Evolutionary conservation across 139 green algal species (phyloP).

Genomic region (Haematococcus lacustris): DNA sequence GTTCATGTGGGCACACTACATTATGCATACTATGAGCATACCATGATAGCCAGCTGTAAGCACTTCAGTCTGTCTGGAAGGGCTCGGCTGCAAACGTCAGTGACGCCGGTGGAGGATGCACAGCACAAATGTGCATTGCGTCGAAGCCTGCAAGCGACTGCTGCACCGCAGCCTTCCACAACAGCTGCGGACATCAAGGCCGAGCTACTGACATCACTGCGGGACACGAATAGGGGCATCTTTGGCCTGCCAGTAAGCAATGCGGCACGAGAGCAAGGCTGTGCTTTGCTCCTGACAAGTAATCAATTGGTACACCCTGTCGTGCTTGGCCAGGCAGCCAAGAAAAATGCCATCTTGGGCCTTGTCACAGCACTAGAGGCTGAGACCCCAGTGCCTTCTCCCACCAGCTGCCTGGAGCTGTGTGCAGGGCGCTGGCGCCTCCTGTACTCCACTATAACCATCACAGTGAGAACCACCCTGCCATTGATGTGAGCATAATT

Average conservation of each 20-base stretch:
- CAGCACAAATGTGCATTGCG: too few relatives aligned
- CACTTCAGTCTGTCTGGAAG: too few relatives aligned
- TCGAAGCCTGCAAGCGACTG: too few relatives aligned
- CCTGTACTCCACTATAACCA: constrained; percentile 74
- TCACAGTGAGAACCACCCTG: constrained; percentile 57
- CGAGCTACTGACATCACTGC: constrained; percentile 18
- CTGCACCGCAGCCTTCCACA: too few relatives aligned
- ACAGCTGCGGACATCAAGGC: constrained; percentile 29
- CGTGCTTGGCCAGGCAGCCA: constrained; percentile 48
- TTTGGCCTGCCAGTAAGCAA: constrained; percentile 25
- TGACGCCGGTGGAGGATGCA: too few relatives aligned
- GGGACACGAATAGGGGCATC: constrained; percentile 45
- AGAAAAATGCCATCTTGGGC: constrained; percentile 29
- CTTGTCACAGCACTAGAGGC: constrained; percentile 48
- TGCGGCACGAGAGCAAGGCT: not conserved
- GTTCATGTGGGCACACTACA: too few relatives aligned
- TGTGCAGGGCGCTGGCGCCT: constrained; percentile 61
- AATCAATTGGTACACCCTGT: too few relatives aligned
- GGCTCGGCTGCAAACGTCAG: too few relatives aligned
- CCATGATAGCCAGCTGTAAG: too few relatives aligned
- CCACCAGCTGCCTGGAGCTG: constrained; percentile 32
- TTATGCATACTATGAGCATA: too few relatives aligned
- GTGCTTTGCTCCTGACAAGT: too few relatives aligned
- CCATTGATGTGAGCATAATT: too few relatives aligned
- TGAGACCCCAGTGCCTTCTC: constrained; percentile 22